Evolutionary conservation across 441 rosid species (phyloP), one percentile per base, ranked within the genome.

Genomic region (Erodium texanum): DNA sequence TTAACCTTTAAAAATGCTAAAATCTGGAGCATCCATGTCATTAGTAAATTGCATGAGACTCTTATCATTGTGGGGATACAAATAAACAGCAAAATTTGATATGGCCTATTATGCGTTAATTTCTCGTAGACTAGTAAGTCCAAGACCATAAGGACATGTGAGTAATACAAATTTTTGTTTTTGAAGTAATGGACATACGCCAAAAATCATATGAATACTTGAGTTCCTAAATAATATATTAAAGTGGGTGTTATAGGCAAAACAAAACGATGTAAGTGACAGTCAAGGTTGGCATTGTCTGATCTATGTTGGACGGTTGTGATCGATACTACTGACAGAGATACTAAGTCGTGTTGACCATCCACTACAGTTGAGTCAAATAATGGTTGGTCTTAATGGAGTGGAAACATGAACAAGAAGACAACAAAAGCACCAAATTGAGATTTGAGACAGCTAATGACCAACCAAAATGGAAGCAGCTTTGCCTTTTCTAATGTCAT

Each of bases 251-350:
- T 52, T 43, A 23, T 36, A 10, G 41, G 41, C 41, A 36, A 36
- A 36, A n/a, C 41, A 36, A 36, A 36, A 23, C 68, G 82, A 68
- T 24, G 71, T 24, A 66, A 73, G 76, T 76, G 78, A 82, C 83
- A 82, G 86, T 82, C 85, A 82, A 84, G 74, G 79, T 76, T 81
- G 71, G 73, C 68, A 78, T 74, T 82, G 89, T 81, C 80, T 73
- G 82, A 27, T 27, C 29, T 27, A 4, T 4, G 4, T 27, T 27
- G 89, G 85, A 83, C 48, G 82, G 78, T 85, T 79, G 77, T 76
- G 88, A 85, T 81, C 76, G 62, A 70, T 67, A 66, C 45, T 29
- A 71, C 79, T 76, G 88, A 84, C 87, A 79, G 43, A 62, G 79
- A 75, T 70, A 76, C 80, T 75, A 73, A 36, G 50, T 3, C 50